Percentiles rank a stretch among this genome's conserved stretches.
phyloP scores from a whole-genome alignment of 2,329 filamentous ascomycete species.

The Chalaropsis ovoidea region DNA sequence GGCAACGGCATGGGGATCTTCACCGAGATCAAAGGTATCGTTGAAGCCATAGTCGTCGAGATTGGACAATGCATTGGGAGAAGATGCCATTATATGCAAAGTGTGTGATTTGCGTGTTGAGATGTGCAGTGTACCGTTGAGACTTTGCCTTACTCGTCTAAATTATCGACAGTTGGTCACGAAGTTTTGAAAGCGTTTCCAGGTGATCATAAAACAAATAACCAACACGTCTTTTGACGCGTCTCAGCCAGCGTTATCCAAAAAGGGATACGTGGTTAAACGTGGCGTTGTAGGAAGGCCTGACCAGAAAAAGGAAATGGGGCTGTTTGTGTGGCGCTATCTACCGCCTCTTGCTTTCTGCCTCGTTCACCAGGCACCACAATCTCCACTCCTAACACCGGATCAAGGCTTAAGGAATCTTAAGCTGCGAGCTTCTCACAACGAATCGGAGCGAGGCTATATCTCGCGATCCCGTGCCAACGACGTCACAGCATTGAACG shows the following conservation, averaged over 20 bases:
- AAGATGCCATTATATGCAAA: background rate
- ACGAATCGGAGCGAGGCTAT: background rate
- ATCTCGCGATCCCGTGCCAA: background rate
- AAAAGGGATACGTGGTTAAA: constrained; percentile 18
- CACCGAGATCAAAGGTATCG: constrained; percentile 37
- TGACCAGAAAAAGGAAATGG: background rate
- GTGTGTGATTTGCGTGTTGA: background rate
- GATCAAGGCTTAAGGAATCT: background rate
- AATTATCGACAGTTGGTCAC: no score
- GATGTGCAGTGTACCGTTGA: constrained; percentile 4
- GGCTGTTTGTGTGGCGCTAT: background rate
- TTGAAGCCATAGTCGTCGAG: constrained; percentile 68
- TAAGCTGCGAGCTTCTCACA: background rate
- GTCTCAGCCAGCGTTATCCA: constrained; percentile 14
- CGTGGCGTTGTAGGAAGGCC: background rate
- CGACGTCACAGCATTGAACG: background rate
- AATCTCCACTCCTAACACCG: background rate
- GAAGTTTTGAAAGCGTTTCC: no score
- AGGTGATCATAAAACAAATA: background rate
- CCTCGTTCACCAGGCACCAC: background rate
- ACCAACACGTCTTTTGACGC: constrained; percentile 3
- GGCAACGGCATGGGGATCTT: constrained; percentile 34
- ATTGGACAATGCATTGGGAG: constrained; percentile 42
- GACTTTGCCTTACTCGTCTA: background rate
- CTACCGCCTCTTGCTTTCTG: background rate